phyloP scores from a whole-genome alignment of 805 yeast species.

The Hagleromyces aurorensis region DNA sequence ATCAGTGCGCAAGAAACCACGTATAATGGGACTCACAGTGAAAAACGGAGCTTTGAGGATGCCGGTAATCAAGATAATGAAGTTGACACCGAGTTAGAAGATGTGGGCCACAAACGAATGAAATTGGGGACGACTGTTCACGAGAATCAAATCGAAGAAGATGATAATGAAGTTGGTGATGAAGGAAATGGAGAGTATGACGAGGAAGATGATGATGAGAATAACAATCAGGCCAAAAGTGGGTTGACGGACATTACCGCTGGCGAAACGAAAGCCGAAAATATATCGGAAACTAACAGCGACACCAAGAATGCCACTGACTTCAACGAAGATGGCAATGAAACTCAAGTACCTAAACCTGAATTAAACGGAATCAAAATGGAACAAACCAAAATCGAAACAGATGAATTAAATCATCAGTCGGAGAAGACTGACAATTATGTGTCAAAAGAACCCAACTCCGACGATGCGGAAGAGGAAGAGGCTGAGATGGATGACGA shows the following conservation, averaged over 20 bases:
- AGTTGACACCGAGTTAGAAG: no score
- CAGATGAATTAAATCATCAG: constrained; percentile 4
- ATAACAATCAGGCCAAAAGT: constrained; percentile 4
- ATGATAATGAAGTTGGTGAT: constrained; percentile 14
- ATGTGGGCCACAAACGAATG: no score
- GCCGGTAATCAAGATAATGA: no score
- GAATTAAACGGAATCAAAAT: no score
- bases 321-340: constrained; percentile 1
- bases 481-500: constrained; percentile 13
- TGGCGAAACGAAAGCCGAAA: constrained; percentile 17
- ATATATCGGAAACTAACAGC: constrained; percentile 15
- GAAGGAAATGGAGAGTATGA: constrained; percentile 13
- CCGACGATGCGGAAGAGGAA: constrained; percentile 16
- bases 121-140: constrained; percentile 1
- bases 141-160: constrained; percentile 14
- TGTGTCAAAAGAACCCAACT: constrained; percentile 5
- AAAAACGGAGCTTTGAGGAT: no score
- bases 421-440: constrained; percentile 1
- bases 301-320: constrained; percentile 2
- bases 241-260: constrained; percentile 28
- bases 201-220: constrained; percentile 26
- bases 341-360: constrained; percentile 16
- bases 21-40: no score
- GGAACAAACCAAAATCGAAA: constrained; percentile 10
- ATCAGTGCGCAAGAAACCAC: no score